Conservation (phyloP, 495 filamentous ascomycete genomes). For the Bombardia bombarda region DNA sequence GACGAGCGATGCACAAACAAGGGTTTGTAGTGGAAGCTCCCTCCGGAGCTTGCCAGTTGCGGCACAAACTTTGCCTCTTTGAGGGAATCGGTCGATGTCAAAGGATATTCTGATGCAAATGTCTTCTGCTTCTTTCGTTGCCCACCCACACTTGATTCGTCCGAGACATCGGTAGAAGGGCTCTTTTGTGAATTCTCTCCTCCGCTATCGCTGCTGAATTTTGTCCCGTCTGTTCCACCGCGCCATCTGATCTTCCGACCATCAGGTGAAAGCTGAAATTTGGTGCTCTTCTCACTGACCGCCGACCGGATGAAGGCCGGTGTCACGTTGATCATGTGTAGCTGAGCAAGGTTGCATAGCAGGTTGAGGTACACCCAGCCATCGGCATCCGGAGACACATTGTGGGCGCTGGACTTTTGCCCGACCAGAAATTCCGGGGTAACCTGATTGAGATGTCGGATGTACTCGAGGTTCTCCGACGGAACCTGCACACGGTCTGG, state of each 20-base stretch:
- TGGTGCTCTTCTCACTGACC: slow-evolving; percentile 54
- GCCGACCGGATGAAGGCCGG: slow-evolving; percentile 62
- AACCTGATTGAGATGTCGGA: slow-evolving; percentile 59
- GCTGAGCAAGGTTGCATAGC: slow-evolving; percentile 69
- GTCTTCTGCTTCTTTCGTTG: slow-evolving; percentile 35
- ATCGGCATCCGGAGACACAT: slow-evolving; percentile 44
- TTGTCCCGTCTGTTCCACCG: slow-evolving; percentile 53
- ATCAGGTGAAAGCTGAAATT: slow-evolving; percentile 65
- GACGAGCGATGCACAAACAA: slow-evolving; percentile 46
- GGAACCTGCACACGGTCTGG: slow-evolving; percentile 58
- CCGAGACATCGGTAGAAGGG: slow-evolving; percentile 32
- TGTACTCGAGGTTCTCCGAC: slow-evolving; percentile 66
- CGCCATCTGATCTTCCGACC: slow-evolving; percentile 69
- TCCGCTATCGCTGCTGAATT: slow-evolving; percentile 48
- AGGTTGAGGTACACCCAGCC: slow-evolving; percentile 82
- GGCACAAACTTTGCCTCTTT: slow-evolving; percentile 31
- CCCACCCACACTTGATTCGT: slow-evolving; percentile 25
- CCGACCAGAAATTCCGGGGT: slow-evolving; percentile 31
- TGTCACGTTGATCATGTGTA: slow-evolving; percentile 72
- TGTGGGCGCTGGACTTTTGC: slow-evolving; percentile 13
- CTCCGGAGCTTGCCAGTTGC: slow-evolving; percentile 27
- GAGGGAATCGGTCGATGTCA: too few species aligned
- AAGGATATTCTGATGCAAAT: slow-evolving; percentile 3
- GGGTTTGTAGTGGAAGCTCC: slow-evolving; percentile 56
- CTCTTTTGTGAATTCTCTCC: slow-evolving; percentile 34